These are phyloP conservation scores for Blastobotrys apis DNA, from an alignment of 1,139 yeast genomes.

Conservation along the genomic window DNA sequence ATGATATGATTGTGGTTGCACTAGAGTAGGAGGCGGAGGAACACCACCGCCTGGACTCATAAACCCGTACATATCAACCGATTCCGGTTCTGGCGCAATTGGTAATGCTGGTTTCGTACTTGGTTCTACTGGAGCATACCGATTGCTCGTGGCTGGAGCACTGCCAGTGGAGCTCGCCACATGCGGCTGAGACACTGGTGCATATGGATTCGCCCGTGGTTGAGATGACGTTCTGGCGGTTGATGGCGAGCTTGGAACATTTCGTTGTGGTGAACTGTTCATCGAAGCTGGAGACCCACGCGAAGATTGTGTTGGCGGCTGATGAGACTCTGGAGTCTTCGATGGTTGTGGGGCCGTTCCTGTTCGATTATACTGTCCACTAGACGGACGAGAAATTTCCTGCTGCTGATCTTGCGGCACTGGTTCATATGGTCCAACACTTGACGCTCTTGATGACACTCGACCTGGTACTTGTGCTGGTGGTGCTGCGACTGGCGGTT, in stretches of 20 bases:
- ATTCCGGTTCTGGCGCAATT: conserved; percentile 1
- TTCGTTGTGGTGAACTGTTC: conserved; percentile 1
- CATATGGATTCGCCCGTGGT: conserved; percentile 10
- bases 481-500: background rate
- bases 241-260: background rate
- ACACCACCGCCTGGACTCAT: conserved; percentile 12
- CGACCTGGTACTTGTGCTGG: too few relatives aligned
- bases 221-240: background rate
- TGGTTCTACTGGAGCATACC: conserved; percentile 11
- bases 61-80: conserved; percentile 16
- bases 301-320: background rate
- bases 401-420: background rate
- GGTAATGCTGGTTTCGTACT: background rate
- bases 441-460: conserved; percentile 9
- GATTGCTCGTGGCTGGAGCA: background rate
- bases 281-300: conserved; percentile 2
- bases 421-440: conserved; percentile 2
- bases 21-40: conserved; percentile 7
- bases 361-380: background rate
- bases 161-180: background rate
- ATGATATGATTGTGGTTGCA: background rate
- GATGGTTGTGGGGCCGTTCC: background rate
- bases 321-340: conserved; percentile 9
- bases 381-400: conserved; percentile 8
- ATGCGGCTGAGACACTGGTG: conserved; percentile 9